A percentile compares a stretch with the other conserved stretches of the same genome.
Conservation (phyloP, 2,329 filamentous ascomycete species). For the Myriosclerotinia duriaeana region DNA sequence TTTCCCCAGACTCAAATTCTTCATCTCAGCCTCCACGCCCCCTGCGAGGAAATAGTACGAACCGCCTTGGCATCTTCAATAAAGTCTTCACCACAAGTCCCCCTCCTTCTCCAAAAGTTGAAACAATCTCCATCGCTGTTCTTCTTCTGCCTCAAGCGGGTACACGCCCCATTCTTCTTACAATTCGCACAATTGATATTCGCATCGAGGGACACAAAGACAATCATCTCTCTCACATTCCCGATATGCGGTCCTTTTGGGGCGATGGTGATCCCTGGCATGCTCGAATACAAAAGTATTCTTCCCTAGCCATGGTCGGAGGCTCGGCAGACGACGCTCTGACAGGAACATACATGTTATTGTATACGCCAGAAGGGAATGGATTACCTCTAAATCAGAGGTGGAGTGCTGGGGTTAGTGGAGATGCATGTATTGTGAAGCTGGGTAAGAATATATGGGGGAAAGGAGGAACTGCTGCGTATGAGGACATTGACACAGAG, state of each 20-base stretch:
- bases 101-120: conserved; percentile 14
- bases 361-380: conserved; percentile 19
- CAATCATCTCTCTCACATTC: conserved; percentile 21
- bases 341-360: conserved; percentile 21
- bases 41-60: conserved; percentile 5
- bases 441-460: conserved; percentile 22
- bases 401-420: conserved; percentile 20
- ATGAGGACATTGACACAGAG: conserved; percentile 21
- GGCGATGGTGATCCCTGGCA: conserved; percentile 22
- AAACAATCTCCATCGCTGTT: conserved; percentile 16
- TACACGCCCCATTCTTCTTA: conserved; percentile 13
- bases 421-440: conserved; percentile 23
- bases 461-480: conserved; percentile 13
- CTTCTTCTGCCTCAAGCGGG: conserved; percentile 21
- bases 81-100: conserved; percentile 17
- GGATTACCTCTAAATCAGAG: conserved; percentile 13
- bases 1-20: not conserved
- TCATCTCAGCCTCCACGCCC: not conserved
- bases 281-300: conserved; percentile 17
- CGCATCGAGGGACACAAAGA: conserved; percentile 17
- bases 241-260: conserved; percentile 25
- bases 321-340: conserved; percentile 10
- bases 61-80: conserved; percentile 7
- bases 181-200: conserved; percentile 22
- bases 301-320: conserved; percentile 1